Percentiles rank a stretch among this genome's conserved stretches.
Evolutionary conservation across 768 basidiomycete genomes (phyloP).

Genomic region (Boletellus ananiceps): DNA sequence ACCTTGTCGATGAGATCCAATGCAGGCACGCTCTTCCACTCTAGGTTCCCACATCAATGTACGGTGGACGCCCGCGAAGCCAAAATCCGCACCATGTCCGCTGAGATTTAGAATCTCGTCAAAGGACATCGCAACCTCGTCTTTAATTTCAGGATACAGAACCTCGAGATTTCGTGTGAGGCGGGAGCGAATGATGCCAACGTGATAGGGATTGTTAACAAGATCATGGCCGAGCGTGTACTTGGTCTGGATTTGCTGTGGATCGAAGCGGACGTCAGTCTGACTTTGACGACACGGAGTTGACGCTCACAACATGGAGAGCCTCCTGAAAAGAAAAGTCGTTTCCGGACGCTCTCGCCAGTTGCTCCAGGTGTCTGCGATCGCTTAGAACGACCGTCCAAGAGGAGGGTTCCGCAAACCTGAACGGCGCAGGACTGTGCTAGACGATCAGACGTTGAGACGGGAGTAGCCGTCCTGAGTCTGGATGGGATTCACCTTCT

Average conservation of each 20-base stretch:
- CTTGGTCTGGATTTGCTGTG: background rate
- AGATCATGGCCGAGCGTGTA: conserved; percentile 30
- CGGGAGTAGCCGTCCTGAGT: too few species aligned
- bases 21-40: conserved; percentile 35
- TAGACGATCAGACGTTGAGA: background rate
- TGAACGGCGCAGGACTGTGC: conserved; percentile 16
- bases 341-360: conserved; percentile 37
- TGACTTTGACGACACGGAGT: background rate
- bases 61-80: background rate
- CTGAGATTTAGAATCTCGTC: conserved; percentile 29
- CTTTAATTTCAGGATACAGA: conserved; percentile 37
- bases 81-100: conserved; percentile 6
- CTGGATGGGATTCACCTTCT: conserved; percentile 18
- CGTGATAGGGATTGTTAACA: conserved; percentile 28
- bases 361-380: conserved; percentile 32
- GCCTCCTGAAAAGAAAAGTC: conserved; percentile 32
- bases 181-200: conserved; percentile 21
- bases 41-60: conserved; percentile 17
- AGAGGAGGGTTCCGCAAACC: conserved; percentile 17
- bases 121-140: conserved; percentile 41
- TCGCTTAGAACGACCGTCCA: conserved; percentile 40
- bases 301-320: conserved; percentile 26
- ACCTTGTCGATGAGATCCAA: conserved; percentile 29
- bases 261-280: background rate
- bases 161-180: conserved; percentile 36